These are phyloP conservation scores for Prunus kanzakura DNA, from an alignment of 306 rosid species.

Conservation along the genomic window DNA sequence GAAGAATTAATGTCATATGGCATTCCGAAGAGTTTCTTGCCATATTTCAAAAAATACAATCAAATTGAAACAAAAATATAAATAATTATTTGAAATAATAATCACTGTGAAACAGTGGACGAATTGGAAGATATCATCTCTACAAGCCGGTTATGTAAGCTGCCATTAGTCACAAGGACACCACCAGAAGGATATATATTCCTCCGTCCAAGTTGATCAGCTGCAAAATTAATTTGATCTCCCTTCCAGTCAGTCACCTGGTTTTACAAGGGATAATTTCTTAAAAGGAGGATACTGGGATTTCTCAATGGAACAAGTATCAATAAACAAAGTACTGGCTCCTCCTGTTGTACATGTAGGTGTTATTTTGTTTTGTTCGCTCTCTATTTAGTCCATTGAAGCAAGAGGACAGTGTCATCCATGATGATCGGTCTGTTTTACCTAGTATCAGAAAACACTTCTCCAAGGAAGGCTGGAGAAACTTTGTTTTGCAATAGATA, in stretches of 20 bases:
- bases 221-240: slow-evolving; percentile 65
- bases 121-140: slow-evolving; percentile 45
- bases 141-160: slow-evolving; percentile 51
- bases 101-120: slow-evolving; percentile 13
- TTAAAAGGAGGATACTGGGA: neutral
- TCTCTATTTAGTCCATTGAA: no score
- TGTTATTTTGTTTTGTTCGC: no score
- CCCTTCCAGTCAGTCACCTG: slow-evolving; percentile 87
- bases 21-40: neutral
- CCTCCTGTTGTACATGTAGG: neutral
- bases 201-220: slow-evolving; percentile 59
- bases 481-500: neutral
- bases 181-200: slow-evolving; percentile 68
- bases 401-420: no score
- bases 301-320: neutral
- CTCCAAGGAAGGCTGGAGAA: neutral
- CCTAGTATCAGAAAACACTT: no score
- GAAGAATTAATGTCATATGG: neutral
- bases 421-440: no score
- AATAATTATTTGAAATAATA: neutral
- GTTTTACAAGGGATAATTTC: slow-evolving; percentile 19
- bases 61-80: neutral
- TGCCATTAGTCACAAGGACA: slow-evolving; percentile 62
- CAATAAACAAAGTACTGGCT: neutral
- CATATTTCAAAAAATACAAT: neutral